These are phyloP conservation scores for Reutealis trisperma DNA, from an alignment of 345 rosid genomes.

Conservation along the genomic window DNA sequence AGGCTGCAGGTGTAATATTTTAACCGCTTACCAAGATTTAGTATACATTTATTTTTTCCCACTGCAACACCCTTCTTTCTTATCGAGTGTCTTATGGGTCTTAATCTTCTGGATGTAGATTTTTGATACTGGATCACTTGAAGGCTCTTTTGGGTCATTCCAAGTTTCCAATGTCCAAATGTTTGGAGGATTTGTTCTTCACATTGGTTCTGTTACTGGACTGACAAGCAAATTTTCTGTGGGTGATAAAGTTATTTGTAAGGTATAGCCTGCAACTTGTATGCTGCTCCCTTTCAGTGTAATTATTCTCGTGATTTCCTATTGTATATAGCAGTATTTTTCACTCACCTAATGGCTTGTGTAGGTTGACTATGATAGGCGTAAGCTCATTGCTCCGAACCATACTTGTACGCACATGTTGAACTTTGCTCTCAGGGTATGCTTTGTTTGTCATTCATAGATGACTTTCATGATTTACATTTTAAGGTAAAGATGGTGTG, in stretches of 20 bases:
- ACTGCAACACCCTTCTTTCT: not conserved
- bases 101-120: conserved; percentile 52
- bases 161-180: conserved; percentile 82
- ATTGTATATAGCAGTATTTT: not conserved
- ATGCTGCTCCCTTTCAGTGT: conserved; percentile 8
- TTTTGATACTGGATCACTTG: conserved; percentile 75
- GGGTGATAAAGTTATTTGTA: conserved; percentile 76
- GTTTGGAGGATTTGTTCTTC: conserved; percentile 90
- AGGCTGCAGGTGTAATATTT: not conserved
- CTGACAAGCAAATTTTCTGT: conserved; percentile 47
- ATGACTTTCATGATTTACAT: not conserved
- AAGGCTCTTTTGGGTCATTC: conserved; percentile 75
- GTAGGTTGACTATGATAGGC: conserved; percentile 93
- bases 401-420: conserved; percentile 98
- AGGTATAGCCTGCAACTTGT: conserved; percentile 46
- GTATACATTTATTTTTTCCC: not conserved
- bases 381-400: conserved; percentile 87
- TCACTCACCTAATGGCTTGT: conserved; percentile 9
- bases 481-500: not conserved
- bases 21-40: not conserved
- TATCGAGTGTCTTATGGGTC: not conserved
- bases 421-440: conserved; percentile 93
- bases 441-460: not conserved
- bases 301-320: not conserved
- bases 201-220: conserved; percentile 67